phyloP scores from a whole-genome alignment of 2,329 filamentous ascomycete genomes.

The Dactylella cylindrospora region DNA sequence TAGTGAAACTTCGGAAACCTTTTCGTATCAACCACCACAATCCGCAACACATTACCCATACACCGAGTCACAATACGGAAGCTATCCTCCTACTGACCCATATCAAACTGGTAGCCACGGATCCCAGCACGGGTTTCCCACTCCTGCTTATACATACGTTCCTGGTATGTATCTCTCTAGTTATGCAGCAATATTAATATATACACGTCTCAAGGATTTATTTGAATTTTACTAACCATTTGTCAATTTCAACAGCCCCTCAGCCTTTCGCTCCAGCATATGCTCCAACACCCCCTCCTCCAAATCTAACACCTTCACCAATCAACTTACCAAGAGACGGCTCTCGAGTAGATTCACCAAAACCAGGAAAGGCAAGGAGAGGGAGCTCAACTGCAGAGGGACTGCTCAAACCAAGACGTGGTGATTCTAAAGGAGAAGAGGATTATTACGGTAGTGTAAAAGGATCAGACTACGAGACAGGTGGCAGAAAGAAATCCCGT shows the following conservation, averaged over 20 bases:
- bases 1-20: conserved; percentile 33
- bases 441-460: conserved; percentile 40
- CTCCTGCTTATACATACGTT: conserved; percentile 26
- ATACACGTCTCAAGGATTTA: too few relatives aligned
- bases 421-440: conserved; percentile 36
- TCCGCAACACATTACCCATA: conserved; percentile 39
- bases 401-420: conserved; percentile 29
- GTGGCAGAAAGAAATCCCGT: conserved; percentile 21
- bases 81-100: conserved; percentile 30
- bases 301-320: conserved; percentile 36
- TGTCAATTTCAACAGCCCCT: too few relatives aligned
- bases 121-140: conserved; percentile 39
- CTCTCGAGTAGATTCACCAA: conserved; percentile 33
- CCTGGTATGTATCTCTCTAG: too few relatives aligned
- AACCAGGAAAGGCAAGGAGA: conserved; percentile 24
- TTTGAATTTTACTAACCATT: too few relatives aligned
- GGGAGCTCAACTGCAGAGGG: conserved; percentile 33
- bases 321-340: conserved; percentile 16
- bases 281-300: conserved; percentile 40
- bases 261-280: conserved; percentile 36
- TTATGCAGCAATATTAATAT: too few relatives aligned
- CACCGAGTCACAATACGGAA: conserved; percentile 39
- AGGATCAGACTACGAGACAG: conserved; percentile 37
- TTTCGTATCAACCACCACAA: conserved; percentile 39
- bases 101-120: conserved; percentile 40